These are phyloP conservation scores for Penicillium ochrochloron DNA, from an alignment of 495 filamentous ascomycete species.

Conservation along the genomic window DNA sequence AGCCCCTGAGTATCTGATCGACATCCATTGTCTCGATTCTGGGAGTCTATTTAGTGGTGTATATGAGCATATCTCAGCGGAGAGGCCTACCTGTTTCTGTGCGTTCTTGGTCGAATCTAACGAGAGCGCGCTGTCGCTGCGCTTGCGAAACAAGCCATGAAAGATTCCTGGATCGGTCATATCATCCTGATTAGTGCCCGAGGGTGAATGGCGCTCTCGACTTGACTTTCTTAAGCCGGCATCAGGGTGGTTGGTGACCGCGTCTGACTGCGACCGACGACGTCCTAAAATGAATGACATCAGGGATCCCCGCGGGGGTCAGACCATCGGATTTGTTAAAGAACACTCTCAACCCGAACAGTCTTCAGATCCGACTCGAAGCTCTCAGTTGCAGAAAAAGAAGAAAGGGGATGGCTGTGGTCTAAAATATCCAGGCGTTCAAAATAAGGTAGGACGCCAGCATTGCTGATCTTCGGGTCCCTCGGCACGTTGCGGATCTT, in stretches of 20 bases:
- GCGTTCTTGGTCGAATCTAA: conserved; percentile 3
- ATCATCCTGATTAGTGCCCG: conserved; percentile 6
- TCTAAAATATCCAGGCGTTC: neutral
- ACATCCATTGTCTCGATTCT: neutral
- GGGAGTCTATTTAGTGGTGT: neutral
- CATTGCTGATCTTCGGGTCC: conserved; percentile 17
- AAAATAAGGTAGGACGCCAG: conserved; percentile 14
- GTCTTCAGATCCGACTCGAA: neutral
- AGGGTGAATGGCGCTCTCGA: conserved; percentile 12
- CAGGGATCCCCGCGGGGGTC: neutral
- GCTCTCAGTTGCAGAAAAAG: neutral
- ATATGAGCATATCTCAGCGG: neutral
- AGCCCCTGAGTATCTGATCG: neutral
- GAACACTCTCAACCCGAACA: neutral
- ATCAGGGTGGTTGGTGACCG: conserved; percentile 12
- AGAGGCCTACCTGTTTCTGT: neutral
- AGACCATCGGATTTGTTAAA: neutral
- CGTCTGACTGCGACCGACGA: conserved; percentile 30
- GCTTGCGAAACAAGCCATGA: conserved; percentile 37
- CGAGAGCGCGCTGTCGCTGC: conserved; percentile 19
- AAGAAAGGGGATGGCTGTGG: neutral
- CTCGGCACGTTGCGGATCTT: conserved; percentile 30
- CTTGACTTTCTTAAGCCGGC: neutral
- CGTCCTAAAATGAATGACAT: conserved; percentile 34
- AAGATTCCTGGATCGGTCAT: conserved; percentile 23